A percentile compares a stretch with the other conserved stretches of the same genome.
Conservation (phyloP, 805 yeast genomes). For the Lipomyces yamadae region DNA sequence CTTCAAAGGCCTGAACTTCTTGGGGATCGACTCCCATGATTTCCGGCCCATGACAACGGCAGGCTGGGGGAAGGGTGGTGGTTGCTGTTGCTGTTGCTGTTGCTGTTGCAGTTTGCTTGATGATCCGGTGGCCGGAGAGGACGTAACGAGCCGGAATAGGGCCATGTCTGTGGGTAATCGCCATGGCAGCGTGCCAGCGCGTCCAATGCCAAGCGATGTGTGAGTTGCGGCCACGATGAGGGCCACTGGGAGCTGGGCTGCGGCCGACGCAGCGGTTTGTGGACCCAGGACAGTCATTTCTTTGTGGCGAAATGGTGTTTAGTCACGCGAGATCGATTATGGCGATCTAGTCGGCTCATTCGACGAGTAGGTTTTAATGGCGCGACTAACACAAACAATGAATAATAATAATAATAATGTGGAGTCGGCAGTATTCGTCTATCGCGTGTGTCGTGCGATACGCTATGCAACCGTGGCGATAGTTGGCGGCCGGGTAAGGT, state of each 20-base stretch:
- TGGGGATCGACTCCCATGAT: slow-evolving; percentile 94
- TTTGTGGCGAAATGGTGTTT: background rate
- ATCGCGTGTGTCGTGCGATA: background rate
- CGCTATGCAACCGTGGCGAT: background rate
- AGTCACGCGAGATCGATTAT: background rate
- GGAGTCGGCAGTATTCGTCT: background rate
- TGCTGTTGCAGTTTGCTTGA: too few species aligned
- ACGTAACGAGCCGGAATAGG: slow-evolving; percentile 78
- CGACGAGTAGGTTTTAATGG: too few species aligned
- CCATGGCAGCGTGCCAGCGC: slow-evolving; percentile 86
- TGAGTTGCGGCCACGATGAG: slow-evolving; percentile 84
- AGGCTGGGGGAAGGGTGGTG: slow-evolving; percentile 50
- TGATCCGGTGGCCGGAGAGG: slow-evolving; percentile 44
- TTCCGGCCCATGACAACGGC: slow-evolving; percentile 95
- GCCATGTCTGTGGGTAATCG: slow-evolving; percentile 79
- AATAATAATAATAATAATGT: background rate
- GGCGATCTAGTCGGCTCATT: too few species aligned
- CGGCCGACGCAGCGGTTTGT: slow-evolving; percentile 6
- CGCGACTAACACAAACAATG: too few species aligned
- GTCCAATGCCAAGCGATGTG: slow-evolving; percentile 85
- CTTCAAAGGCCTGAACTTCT: slow-evolving; percentile 79
- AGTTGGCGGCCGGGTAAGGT: background rate
- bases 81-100: background rate
- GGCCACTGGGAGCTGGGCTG: slow-evolving; percentile 46
- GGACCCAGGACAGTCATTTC: background rate